phyloP scores from a whole-genome alignment of 2,329 filamentous ascomycete genomes.

The Pestalotiopsis sp. region DNA sequence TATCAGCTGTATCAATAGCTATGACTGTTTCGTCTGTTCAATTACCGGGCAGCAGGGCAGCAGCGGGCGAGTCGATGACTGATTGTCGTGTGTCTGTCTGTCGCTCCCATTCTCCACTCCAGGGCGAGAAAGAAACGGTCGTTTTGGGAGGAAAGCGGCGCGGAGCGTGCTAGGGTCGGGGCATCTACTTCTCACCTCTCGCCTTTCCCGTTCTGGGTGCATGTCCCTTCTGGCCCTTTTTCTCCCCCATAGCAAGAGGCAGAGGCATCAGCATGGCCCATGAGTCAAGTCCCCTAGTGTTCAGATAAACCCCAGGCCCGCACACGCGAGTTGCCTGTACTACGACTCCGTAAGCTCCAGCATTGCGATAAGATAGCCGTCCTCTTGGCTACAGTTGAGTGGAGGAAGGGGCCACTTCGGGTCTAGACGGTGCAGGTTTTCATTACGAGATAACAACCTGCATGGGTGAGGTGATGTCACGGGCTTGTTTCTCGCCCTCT shows the following conservation, averaged over 20 bases:
- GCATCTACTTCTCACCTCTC: not conserved
- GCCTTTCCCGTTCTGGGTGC: not conserved
- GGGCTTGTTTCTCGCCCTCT: not conserved
- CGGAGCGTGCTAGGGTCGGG: not conserved
- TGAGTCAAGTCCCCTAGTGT: not conserved
- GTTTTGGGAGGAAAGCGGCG: not conserved
- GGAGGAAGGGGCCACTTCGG: not conserved
- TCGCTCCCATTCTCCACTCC: not conserved
- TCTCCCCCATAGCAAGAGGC: not conserved
- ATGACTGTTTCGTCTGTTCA: conserved; percentile 2
- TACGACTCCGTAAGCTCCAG: no score
- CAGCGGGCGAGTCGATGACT: not conserved
- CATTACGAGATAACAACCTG: conserved; percentile 6
- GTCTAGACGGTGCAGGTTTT: not conserved
- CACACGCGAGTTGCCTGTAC: not conserved
- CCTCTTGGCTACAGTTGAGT: not conserved
- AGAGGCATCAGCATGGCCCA: not conserved
- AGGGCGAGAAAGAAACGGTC: not conserved
- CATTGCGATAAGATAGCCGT: conserved; percentile 6
- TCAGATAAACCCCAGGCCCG: not conserved
- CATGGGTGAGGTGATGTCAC: conserved; percentile 5
- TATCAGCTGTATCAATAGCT: conserved; percentile 3
- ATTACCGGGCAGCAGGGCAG: not conserved
- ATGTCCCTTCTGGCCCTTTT: not conserved
- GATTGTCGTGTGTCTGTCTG: conserved; percentile 1